Percentiles rank a stretch among this genome's conserved stretches.
Conservation (phyloP, 352 stramenopile genomes). For the Blastocystis sp. region DNA sequence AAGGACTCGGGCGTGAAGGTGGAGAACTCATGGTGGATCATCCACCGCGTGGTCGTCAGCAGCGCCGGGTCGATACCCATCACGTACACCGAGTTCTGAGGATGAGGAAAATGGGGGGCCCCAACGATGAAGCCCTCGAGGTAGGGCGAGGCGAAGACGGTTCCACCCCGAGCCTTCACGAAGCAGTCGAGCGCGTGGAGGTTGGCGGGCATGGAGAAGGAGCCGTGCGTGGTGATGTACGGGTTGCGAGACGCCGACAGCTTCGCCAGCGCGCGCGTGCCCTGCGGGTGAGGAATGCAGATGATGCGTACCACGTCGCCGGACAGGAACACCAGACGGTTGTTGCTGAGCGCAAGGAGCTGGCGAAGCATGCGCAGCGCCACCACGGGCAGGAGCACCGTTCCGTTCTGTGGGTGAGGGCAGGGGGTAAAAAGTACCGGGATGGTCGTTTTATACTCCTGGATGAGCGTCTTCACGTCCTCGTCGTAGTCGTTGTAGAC, state of each 20-base stretch:
- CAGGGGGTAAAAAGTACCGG: background rate
- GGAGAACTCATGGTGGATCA: constrained; percentile 65
- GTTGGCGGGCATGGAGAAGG: constrained; percentile 62
- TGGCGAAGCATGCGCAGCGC: background rate
- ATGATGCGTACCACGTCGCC: constrained; percentile 8
- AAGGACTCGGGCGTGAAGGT: constrained; percentile 68
- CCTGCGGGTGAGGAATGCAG: background rate
- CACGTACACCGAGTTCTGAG: constrained; percentile 59
- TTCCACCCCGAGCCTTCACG: constrained; percentile 1
- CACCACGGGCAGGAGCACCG: constrained; percentile 16
- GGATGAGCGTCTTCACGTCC: background rate
- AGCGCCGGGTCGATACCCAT: constrained; percentile 30
- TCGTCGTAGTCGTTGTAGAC: constrained; percentile 13
- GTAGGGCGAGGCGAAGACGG: constrained; percentile 57
- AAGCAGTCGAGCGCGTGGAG: constrained; percentile 63
- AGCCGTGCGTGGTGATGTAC: constrained; percentile 58
- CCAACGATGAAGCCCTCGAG: constrained; percentile 58
- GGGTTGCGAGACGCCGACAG: constrained; percentile 32
- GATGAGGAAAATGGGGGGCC: background rate
- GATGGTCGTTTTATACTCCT: constrained; percentile 4
- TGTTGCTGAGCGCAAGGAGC: background rate
- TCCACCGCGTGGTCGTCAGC: constrained; percentile 46
- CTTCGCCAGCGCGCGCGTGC: background rate
- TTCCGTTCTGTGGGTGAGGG: constrained; percentile 32
- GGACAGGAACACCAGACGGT: constrained; percentile 21